phyloP scores from a whole-genome alignment of 306 rosid genomes.

The Cucumis cinereus region DNA sequence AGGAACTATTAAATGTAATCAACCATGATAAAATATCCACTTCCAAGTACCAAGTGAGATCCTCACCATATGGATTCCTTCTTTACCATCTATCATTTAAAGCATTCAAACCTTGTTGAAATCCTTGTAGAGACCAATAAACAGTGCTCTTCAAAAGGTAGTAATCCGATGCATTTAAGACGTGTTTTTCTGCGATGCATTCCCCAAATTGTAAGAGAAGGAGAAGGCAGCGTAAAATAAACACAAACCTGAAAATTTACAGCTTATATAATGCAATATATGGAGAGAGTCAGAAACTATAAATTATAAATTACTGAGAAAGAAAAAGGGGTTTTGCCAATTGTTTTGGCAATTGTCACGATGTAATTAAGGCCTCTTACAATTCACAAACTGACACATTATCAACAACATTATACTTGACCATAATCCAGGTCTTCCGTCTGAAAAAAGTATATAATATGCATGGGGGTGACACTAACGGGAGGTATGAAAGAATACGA shows the following conservation, averaged over 20 bases:
- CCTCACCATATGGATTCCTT: not conserved
- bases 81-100: not conserved
- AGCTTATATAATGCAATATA: not conserved
- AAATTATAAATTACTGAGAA: not conserved
- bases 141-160: not conserved
- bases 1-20: no score
- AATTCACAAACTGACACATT: constrained; percentile 12
- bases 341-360: not conserved
- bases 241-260: not conserved
- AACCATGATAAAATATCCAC: no score
- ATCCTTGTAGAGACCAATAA: not conserved
- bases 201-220: no score
- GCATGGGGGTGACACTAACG: not conserved
- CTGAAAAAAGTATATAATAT: not conserved
- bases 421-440: not conserved
- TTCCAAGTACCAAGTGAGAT: not conserved
- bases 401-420: constrained; percentile 2
- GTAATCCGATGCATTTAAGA: not conserved
- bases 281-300: not conserved
- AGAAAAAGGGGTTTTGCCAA: not conserved
- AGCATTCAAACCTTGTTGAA: no score
- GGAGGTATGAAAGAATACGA: constrained; percentile 1
- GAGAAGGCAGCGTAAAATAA: not conserved
- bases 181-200: not conserved
- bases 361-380: constrained; percentile 23